Percentiles rank a stretch among this genome's conserved stretches.
phyloP scores from a whole-genome alignment of 441 rosid species.

The Erodium moschatum region DNA sequence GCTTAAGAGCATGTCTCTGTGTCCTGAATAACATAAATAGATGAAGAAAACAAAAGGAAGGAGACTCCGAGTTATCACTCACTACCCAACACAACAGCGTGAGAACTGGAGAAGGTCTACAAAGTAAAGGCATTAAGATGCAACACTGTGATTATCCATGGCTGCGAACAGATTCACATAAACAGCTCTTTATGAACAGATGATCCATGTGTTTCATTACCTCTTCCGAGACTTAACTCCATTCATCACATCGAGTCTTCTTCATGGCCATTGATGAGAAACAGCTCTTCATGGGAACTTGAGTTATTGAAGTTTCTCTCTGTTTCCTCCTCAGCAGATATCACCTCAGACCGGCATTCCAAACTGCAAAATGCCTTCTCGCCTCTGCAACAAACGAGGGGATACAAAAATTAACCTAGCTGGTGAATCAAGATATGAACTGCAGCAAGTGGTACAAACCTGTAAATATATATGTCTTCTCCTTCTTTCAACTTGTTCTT shows the following conservation, averaged over 20 bases:
- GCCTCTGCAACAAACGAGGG: neutral
- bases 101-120: too few species aligned
- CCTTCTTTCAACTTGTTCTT: neutral
- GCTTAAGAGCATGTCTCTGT: constrained; percentile 12
- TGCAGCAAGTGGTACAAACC: constrained; percentile 10
- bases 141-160: constrained; percentile 21
- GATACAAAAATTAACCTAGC: neutral
- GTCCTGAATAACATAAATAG: constrained; percentile 11
- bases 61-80: constrained; percentile 22
- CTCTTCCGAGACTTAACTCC: constrained; percentile 15
- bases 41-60: neutral
- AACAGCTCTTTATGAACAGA: constrained; percentile 27
- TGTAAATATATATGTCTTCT: neutral
- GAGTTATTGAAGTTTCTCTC: constrained; percentile 23
- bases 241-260: neutral
- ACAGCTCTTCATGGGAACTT: constrained; percentile 37
- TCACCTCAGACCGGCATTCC: constrained; percentile 24
- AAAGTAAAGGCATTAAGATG: constrained; percentile 1
- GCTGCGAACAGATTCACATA: constrained; percentile 25
- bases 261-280: constrained; percentile 22
- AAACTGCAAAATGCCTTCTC: constrained; percentile 15
- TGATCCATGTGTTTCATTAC: constrained; percentile 11
- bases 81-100: constrained; percentile 13
- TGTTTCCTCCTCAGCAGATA: constrained; percentile 29
- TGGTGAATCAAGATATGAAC: neutral